These are phyloP conservation scores for Nothopassalora personata DNA, from an alignment of 2,329 filamentous ascomycete species.

Conservation along the genomic window DNA sequence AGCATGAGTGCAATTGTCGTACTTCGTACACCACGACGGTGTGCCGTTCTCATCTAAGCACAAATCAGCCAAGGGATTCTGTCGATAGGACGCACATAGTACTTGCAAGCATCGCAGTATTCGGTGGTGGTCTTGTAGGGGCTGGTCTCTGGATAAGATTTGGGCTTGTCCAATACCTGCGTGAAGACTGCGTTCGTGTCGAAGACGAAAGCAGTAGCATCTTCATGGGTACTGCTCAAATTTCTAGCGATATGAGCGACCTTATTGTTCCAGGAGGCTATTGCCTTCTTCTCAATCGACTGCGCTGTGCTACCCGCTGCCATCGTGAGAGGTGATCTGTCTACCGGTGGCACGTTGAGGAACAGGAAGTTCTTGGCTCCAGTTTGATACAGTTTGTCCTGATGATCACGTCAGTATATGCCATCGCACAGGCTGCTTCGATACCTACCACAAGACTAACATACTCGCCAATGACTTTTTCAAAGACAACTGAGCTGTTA, in stretches of 20 bases:
- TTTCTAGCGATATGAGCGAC: constrained; percentile 39
- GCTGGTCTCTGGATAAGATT: constrained; percentile 45
- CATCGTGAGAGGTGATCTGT: constrained; percentile 29
- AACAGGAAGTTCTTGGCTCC: constrained; percentile 49
- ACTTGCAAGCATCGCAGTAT: constrained; percentile 1
- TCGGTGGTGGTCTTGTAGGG: constrained; percentile 47
- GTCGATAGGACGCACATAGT: neutral
- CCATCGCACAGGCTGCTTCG: neutral
- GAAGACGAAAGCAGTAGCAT: constrained; percentile 49
- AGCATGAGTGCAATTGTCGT: constrained; percentile 46
- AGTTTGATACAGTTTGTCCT: constrained; percentile 38
- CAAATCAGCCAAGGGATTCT: neutral
- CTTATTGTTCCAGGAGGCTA: constrained; percentile 49
- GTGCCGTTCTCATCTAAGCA: constrained; percentile 1
- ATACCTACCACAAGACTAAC: constrained; percentile 26
- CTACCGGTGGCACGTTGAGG: constrained; percentile 46
- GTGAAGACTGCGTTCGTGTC: constrained; percentile 51
- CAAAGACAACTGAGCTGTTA: constrained; percentile 31
- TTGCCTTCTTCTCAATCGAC: constrained; percentile 8
- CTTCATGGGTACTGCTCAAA: constrained; percentile 36
- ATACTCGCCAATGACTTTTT: constrained; percentile 37
- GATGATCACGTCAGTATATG: neutral
- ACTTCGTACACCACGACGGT: constrained; percentile 33
- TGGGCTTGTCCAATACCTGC: constrained; percentile 49
- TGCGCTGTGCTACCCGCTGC: neutral